A percentile compares a stretch with the other conserved stretches of the same genome.
Conservation (phyloP, 768 basidiomycete species). For the Xerocomellus dryophilus region DNA sequence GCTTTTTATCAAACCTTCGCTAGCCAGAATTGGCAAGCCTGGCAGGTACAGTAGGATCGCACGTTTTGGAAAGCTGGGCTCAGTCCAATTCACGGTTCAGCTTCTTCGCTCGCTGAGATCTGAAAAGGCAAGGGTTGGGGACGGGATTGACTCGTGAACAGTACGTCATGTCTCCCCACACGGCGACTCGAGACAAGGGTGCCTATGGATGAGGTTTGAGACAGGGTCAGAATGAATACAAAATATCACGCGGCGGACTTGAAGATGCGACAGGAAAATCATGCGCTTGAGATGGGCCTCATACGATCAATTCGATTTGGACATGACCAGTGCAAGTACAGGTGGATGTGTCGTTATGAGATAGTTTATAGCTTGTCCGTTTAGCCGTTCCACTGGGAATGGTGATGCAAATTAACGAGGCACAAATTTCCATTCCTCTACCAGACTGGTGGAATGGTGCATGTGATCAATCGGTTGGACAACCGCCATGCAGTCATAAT, state of each 20-base stretch:
- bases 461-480: too few relatives aligned
- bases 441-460: too few relatives aligned
- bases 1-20: conserved; percentile 10
- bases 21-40: conserved; percentile 10
- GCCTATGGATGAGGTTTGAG: conserved; percentile 1
- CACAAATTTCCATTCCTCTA: too few relatives aligned
- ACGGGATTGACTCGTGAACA: conserved; percentile 4
- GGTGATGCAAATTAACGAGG: too few relatives aligned
- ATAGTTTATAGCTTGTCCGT: too few relatives aligned
- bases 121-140: conserved; percentile 10
- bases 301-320: conserved; percentile 2
- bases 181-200: conserved; percentile 17
- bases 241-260: conserved; percentile 21
- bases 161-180: conserved; percentile 27
- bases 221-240: conserved; percentile 15
- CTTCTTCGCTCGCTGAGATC: conserved; percentile 4
- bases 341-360: conserved; percentile 20
- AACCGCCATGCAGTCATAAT: too few relatives aligned
- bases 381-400: too few relatives aligned
- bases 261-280: conserved; percentile 11
- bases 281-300: conserved; percentile 1
- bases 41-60: background rate
- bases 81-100: conserved; percentile 10
- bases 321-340: conserved; percentile 3
- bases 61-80: conserved; percentile 10